Conservation (phyloP, 1,284 basidiomycete genomes). For the Apiotrichum montevideense region DNA sequence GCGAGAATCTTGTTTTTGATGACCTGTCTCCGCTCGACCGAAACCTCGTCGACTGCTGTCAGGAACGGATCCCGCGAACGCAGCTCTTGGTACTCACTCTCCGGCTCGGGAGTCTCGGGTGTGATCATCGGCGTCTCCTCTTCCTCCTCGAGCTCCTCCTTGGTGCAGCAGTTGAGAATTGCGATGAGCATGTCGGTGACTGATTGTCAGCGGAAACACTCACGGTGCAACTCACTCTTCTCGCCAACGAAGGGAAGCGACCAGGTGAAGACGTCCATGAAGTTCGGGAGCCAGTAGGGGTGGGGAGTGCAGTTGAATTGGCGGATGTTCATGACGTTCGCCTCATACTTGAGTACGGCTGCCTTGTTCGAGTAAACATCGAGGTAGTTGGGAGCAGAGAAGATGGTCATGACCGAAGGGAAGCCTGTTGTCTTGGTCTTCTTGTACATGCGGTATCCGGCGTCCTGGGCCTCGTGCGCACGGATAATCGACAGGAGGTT, state of each 20-base stretch:
- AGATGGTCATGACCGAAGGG: slow-evolving; percentile 95
- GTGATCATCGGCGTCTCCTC: slow-evolving; percentile 53
- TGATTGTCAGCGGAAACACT: slow-evolving; percentile 32
- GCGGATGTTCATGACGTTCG: slow-evolving; percentile 82
- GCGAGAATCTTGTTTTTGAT: slow-evolving; percentile 99
- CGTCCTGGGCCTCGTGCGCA: slow-evolving; percentile 92
- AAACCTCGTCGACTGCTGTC: slow-evolving; percentile 50
- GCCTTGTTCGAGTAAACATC: slow-evolving; percentile 97
- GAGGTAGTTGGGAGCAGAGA: slow-evolving; percentile 91
- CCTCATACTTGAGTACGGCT: slow-evolving; percentile 92
- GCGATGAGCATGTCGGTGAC: slow-evolving; percentile 95
- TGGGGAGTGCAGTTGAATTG: slow-evolving; percentile 95
- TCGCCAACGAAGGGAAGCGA: slow-evolving; percentile 96
- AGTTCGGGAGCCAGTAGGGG: slow-evolving; percentile 96
- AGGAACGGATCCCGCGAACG: background rate
- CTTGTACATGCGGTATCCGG: slow-evolving; percentile 94
- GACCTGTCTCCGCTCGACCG: slow-evolving; percentile 66
- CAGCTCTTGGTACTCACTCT: background rate
- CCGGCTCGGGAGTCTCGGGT: slow-evolving; percentile 35
- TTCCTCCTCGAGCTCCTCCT: slow-evolving; percentile 84
- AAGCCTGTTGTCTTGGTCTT: slow-evolving; percentile 87
- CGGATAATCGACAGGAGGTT: slow-evolving; percentile 90
- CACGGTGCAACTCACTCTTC: slow-evolving; percentile 61
- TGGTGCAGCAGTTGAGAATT: slow-evolving; percentile 86
- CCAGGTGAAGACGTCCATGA: slow-evolving; percentile 99